Evolutionary conservation across 169 alveolate species (phyloP).

Genomic region (Plasmodium knowlesi): DNA sequence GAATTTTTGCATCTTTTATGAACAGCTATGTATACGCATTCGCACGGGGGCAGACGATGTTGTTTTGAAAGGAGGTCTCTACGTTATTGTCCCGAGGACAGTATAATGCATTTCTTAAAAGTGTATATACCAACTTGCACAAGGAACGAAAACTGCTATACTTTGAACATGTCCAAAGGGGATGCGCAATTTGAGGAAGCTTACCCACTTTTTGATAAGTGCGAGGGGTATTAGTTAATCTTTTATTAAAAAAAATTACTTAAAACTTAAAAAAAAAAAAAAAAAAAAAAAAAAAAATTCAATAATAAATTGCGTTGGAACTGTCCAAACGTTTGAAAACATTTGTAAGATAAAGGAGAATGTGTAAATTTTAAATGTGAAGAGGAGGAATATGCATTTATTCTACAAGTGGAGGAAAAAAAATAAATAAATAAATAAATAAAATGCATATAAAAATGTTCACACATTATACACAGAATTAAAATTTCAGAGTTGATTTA

Average conservation of each 20-base stretch:
- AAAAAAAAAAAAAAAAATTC: neutral
- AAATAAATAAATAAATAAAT: neutral
- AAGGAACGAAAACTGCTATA: neutral
- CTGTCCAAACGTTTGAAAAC: neutral
- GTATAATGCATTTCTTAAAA: neutral
- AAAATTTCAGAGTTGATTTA: neutral
- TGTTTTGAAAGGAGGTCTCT: neutral
- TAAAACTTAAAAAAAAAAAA: conserved; percentile 20
- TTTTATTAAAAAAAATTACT: conserved; percentile 13
- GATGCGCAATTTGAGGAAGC: neutral
- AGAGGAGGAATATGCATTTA: neutral
- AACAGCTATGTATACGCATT: neutral
- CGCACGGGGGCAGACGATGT: neutral
- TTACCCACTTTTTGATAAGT: neutral
- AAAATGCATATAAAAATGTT: neutral
- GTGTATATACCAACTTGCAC: neutral
- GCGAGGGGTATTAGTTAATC: conserved; percentile 1
- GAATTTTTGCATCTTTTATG: conserved; percentile 48
- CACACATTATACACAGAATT: neutral
- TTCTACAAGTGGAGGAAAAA: neutral
- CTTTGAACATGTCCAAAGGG: neutral
- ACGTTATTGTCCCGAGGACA: neutral
- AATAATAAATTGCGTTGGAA: neutral
- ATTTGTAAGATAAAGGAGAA: neutral
- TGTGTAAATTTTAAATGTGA: neutral